phyloP scores from a whole-genome alignment of 305 asterid genomes.

The Vinca major region DNA sequence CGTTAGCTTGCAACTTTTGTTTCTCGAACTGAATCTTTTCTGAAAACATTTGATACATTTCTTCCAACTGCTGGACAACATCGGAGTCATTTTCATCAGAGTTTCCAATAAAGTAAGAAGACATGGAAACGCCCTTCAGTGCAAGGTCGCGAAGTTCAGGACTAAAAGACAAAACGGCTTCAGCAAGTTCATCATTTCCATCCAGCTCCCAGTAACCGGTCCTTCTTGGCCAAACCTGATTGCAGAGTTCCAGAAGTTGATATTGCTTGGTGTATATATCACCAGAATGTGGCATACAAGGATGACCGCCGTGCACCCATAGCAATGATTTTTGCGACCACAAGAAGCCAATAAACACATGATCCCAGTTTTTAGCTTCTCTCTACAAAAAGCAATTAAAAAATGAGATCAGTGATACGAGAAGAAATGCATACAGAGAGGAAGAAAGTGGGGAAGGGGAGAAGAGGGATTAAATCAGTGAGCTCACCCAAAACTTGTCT shows the following conservation, averaged over 20 bases:
- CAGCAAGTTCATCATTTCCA: constrained; percentile 30
- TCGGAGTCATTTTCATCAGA: constrained; percentile 33
- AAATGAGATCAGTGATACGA: constrained; percentile 7
- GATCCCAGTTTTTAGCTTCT: constrained; percentile 37
- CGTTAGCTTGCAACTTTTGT: constrained; percentile 35
- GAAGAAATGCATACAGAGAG: constrained; percentile 2
- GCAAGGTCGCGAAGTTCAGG: constrained; percentile 61
- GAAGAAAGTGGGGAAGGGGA: constrained; percentile 6
- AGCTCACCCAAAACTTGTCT: constrained; percentile 50
- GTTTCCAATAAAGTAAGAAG: constrained; percentile 46
- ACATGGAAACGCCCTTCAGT: constrained; percentile 76
- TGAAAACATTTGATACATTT: constrained; percentile 67
- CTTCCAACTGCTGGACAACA: constrained; percentile 55
- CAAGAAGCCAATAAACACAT: constrained; percentile 30
- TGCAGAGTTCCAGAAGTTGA: constrained; percentile 52
- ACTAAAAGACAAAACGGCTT: constrained; percentile 48
- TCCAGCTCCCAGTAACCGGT: constrained; percentile 31
- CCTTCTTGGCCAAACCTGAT: constrained; percentile 56
- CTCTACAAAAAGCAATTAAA: constrained; percentile 31
- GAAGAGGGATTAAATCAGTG: constrained; percentile 13
- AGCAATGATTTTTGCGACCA: constrained; percentile 61
- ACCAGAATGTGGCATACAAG: constrained; percentile 58
- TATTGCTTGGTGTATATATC: constrained; percentile 50
- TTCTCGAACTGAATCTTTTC: constrained; percentile 54
- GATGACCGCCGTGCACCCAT: constrained; percentile 93